Conservation (phyloP, 805 yeast genomes). For the Saccharomycopsis fibuligera region DNA sequence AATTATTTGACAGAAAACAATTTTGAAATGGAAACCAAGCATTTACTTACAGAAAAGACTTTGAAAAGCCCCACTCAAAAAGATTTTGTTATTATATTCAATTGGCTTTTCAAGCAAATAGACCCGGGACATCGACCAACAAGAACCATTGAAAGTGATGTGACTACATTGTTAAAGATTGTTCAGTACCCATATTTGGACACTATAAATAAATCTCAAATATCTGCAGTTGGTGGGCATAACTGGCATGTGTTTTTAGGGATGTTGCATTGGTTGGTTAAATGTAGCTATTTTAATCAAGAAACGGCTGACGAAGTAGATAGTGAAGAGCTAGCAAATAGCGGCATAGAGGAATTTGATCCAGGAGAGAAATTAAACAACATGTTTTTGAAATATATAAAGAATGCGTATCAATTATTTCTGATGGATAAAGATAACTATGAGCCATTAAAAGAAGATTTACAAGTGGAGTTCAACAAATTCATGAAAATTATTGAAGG, state of each 20-base stretch:
- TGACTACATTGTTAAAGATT: slow-evolving; percentile 56
- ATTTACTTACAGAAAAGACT: slow-evolving; percentile 57
- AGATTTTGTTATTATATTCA: slow-evolving; percentile 72
- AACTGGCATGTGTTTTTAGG: slow-evolving; percentile 83
- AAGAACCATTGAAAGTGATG: slow-evolving; percentile 51
- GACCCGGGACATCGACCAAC: slow-evolving; percentile 76
- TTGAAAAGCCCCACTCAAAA: slow-evolving; percentile 78
- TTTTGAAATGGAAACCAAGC: slow-evolving; percentile 72
- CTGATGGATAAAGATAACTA: slow-evolving; percentile 61
- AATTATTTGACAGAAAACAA: slow-evolving; percentile 56
- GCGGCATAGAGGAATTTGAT: slow-evolving; percentile 12
- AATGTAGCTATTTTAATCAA: slow-evolving; percentile 31
- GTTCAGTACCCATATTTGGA: slow-evolving; percentile 77
- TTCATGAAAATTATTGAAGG: slow-evolving; percentile 43
- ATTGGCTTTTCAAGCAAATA: slow-evolving; percentile 66
- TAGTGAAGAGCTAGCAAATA: slow-evolving; percentile 19
- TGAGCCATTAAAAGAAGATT: slow-evolving; percentile 44
- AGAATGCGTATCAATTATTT: slow-evolving; percentile 62
- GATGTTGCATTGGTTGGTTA: slow-evolving; percentile 75
- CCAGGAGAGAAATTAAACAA: slow-evolving; percentile 24
- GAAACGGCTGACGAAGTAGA: slow-evolving; percentile 24
- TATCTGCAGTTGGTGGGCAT: slow-evolving; percentile 86
- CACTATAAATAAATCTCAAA: slow-evolving; percentile 73
- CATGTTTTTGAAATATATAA: slow-evolving; percentile 53
- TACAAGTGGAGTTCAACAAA: slow-evolving; percentile 48